Base-by-base conservation (phyloP, 148 eudicot species). In the Agrostemma githago region DNA sequence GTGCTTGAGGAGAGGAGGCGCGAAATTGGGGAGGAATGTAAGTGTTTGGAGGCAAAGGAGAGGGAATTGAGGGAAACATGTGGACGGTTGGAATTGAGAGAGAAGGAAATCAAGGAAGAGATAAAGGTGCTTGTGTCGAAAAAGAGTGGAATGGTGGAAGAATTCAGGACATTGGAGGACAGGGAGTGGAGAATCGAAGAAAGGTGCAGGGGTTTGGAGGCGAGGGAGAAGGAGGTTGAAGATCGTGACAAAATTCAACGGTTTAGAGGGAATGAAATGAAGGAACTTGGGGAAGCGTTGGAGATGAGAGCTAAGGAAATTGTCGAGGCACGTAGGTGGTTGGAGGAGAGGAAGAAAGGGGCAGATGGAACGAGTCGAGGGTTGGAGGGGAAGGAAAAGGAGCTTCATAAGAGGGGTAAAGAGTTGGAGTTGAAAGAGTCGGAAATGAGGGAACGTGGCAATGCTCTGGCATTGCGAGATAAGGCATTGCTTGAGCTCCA, bases 271-370 rank as follows among this genome's bases (percentile, higher is more conserved):
- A 14, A 6, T 14, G 74, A 41, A 19, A n/a, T 58, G 34, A 43
- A 20, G 46, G 41, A 66, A 26, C 41, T 51, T 51, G 37, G 15
- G n/a, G 57, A 63, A 6, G 9, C 16, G 26, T 26, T 74, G 70
- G 70, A 64, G 46, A 6, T 20, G 44, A 51, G 26, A 53, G 53
- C 56, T 4, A 51, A 54, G 71, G 20, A 39, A 5, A n/a, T 74
- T 17, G 48, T 65, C 2, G 62, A 74, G 34, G 16, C 71, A 3
- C 10, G 8, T 37, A 10, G 46, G 16, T 21, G 7, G 17, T 53
- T 64, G 46, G 62, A 64, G 41, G 38, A 46, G 62, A 51, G 41
- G 66, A 68, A 64, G 77, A 74, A 74, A 61, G 15, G 39, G 2
- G 21, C 39, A 43, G 44, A 63, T 12, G 67, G 42, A 37, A 5